Evolutionary conservation across 257 asterid species (phyloP), one percentile per base, ranked within the genome.

Genomic region (Nicotiana attenuata): DNA sequence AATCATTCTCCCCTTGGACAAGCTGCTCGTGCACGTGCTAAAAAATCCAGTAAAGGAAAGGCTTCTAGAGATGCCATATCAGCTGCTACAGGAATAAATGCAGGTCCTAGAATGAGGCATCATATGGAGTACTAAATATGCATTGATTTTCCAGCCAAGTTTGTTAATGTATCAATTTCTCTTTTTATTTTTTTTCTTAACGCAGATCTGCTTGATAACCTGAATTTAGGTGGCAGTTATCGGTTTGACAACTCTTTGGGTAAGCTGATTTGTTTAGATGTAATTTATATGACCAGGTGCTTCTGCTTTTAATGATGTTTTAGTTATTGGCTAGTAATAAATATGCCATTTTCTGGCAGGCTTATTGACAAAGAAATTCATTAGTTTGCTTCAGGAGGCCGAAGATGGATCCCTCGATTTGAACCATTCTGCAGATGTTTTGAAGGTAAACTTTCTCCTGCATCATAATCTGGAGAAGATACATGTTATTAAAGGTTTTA

Each of bases 191-290:
- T 47, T 47, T 7, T 22, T 47, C 10, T 8, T 47, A 47, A 45
- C 22, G 17, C 91, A 94, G 97, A 88, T 82, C 81, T 81, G 53
- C 87, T 65, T 77, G 90, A 91, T 33, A 89, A 88, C 84, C 77
- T 82, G 60, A 86, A 65, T 77, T 81, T 82, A 77, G 85, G 80
- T 64, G 80, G 82, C 65, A 86, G 86, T 77, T 89, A 94, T 83
- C 89, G 97, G 56, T 92, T 88, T 84, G 97, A 93, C 87, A 94
- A 92, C 86, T 94, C 98, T 64, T 87, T 94, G 89, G 97, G 98
- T 93, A 80, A 85, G 94, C 59, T 41, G 19, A 19, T 55, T 61
- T 6, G 3, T 28, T 29, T 53, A 29, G 17, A 63, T 19, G 31
- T 26, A 47, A 20, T 19, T 29, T 26, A 19, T 14, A 50, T 45